Percentiles rank a stretch among this genome's conserved stretches.
These are phyloP conservation scores for Ogataea thermomethanolica DNA, from an alignment of 805 yeast genomes.

Conservation along the genomic window DNA sequence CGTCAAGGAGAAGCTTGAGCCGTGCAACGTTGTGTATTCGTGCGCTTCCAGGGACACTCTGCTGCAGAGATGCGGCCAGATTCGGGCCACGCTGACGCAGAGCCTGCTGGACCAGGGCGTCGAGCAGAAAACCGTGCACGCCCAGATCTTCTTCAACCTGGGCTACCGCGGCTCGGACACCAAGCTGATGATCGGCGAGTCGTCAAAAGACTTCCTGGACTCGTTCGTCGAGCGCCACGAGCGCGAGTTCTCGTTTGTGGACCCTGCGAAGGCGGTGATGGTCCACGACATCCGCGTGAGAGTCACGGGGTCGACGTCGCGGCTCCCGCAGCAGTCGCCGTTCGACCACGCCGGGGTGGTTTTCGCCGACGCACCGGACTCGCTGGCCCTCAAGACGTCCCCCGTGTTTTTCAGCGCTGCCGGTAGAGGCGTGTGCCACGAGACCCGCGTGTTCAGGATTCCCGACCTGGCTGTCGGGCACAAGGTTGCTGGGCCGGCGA, in stretches of 20 bases:
- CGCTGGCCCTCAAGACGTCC: slow-evolving; percentile 45
- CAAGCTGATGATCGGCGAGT: slow-evolving; percentile 54
- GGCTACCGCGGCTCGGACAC: slow-evolving; percentile 82
- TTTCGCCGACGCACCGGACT: slow-evolving; percentile 77
- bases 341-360: slow-evolving; percentile 43
- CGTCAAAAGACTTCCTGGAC: slow-evolving; percentile 34
- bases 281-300: slow-evolving; percentile 63
- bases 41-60: slow-evolving; percentile 11
- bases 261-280: slow-evolving; percentile 50
- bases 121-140: slow-evolving; percentile 9
- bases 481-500: slow-evolving; percentile 46
- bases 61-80: slow-evolving; percentile 17
- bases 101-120: slow-evolving; percentile 33
- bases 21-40: slow-evolving; percentile 19
- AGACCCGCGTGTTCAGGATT: slow-evolving; percentile 37
- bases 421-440: slow-evolving; percentile 78
- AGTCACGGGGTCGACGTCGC: slow-evolving; percentile 69
- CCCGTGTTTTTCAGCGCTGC: slow-evolving; percentile 58
- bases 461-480: slow-evolving; percentile 32
- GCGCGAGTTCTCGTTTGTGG: slow-evolving; percentile 65
- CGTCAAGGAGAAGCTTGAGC: slow-evolving; percentile 32
- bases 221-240: slow-evolving; percentile 53
- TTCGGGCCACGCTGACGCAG: slow-evolving; percentile 14
- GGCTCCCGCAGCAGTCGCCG: slow-evolving; percentile 13
- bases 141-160: slow-evolving; percentile 54